Evolutionary conservation across 116 monocot species (phyloP).

Genomic region (Trichopus zeylanicus): DNA sequence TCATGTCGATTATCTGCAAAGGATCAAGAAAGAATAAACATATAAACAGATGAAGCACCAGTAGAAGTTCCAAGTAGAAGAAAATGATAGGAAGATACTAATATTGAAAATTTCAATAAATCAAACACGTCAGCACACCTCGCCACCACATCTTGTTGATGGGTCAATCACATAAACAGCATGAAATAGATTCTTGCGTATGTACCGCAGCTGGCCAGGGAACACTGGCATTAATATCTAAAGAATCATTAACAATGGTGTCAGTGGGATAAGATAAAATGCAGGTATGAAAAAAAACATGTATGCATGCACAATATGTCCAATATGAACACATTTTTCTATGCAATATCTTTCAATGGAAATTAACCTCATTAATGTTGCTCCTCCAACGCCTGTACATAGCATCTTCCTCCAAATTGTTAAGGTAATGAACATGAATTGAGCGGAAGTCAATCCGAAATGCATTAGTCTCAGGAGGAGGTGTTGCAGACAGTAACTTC

Average conservation of each 20-base stretch:
- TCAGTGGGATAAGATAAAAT: not conserved
- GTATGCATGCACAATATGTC: not conserved
- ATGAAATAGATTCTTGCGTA: slow-evolving; percentile 92
- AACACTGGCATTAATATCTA: slow-evolving; percentile 96
- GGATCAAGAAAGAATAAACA: slow-evolving; percentile 8
- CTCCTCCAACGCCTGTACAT: slow-evolving; percentile 87
- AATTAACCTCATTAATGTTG: slow-evolving; percentile 89
- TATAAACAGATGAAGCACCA: slow-evolving; percentile 3
- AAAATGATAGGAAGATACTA: no score
- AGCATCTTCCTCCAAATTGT: slow-evolving; percentile 86
- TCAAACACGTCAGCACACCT: slow-evolving; percentile 40
- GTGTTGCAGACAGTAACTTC: slow-evolving; percentile 69
- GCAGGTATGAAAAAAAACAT: not conserved
- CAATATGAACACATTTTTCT: no score
- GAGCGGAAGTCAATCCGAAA: slow-evolving; percentile 95
- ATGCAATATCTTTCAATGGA: no score
- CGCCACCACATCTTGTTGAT: slow-evolving; percentile 66
- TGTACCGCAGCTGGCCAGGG: slow-evolving; percentile 92
- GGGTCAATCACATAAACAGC: slow-evolving; percentile 95
- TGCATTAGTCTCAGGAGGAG: slow-evolving; percentile 51
- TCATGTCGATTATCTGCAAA: slow-evolving; percentile 61
- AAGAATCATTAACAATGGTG: slow-evolving; percentile 2
- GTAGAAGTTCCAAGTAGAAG: slow-evolving; percentile 3
- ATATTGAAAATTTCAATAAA: slow-evolving; percentile 3
- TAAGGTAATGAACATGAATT: slow-evolving; percentile 72